Evolutionary conservation across 1,284 basidiomycete genomes (phyloP), one percentile per base, ranked within the genome.

Genomic region (Leucoagaricus sp.): DNA sequence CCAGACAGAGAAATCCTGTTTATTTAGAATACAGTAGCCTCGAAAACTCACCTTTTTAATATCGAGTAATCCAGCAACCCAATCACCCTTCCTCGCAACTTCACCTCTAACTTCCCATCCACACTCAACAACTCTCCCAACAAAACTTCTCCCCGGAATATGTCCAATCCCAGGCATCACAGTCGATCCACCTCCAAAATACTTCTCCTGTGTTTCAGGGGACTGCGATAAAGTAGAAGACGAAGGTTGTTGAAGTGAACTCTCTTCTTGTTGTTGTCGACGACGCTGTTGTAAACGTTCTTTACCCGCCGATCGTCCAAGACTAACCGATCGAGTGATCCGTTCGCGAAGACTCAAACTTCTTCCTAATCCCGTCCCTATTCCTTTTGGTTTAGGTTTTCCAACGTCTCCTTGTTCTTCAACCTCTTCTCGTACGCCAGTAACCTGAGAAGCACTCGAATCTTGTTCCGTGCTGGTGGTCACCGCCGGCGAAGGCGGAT

Each of bases 81-180:
- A 91, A 64, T 96, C 93, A 7, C 91, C 91, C 61, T 85, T 83
- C 65, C 78, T 78, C 19, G 85, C 78, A 26, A 77, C 72, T 34
- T 89, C 87, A 17, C 78, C 78, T 47, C 78, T 79, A 15, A 94
- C 91, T 53, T 92, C 89, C 78, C 84, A 88, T 1, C 93, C 93
- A 59, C 83, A 85, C 63, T 91, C 89, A 46, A 94, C 67, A 31
- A 87, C 86, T 40, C 91, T 76, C 3, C 93, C 93, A 8, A 93
- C 87, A 67, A 95, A 89, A 58, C 87, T 88, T 46, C 93, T 77
- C 0, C 93, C 93, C 12, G 93, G 93, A 1, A 94, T 82, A 67
- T 84, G 89, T 1, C 89, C 89, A 15, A 83, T 81, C 21, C 49
- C 54, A 40, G 49, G 54, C 41, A 41, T 40, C 23, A 34, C 23